phyloP scores from a whole-genome alignment of 176 grass and related monocot genomes.

The Neostapfia colusana region DNA sequence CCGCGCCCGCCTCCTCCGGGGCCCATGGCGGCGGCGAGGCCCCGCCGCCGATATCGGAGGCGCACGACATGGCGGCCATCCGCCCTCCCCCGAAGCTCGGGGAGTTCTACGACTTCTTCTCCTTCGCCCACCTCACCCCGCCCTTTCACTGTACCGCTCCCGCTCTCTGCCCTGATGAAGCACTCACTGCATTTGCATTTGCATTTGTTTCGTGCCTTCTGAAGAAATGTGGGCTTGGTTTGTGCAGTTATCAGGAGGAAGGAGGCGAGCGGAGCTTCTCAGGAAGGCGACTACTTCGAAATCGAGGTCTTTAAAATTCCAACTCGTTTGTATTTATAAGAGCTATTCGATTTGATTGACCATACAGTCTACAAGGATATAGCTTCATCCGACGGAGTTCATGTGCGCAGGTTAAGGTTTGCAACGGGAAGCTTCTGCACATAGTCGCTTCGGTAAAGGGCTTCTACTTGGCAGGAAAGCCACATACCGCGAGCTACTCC shows the following conservation, averaged over 20 bases:
- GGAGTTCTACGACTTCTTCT: constrained; percentile 99
- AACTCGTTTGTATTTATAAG: neutral
- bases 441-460: constrained; percentile 76
- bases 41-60: constrained; percentile 71
- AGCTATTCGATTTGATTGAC: neutral
- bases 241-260: constrained; percentile 81
- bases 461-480: constrained; percentile 78
- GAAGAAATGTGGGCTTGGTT: neutral
- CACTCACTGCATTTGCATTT: neutral
- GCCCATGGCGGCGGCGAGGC: constrained; percentile 27
- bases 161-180: neutral
- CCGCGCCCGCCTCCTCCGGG: neutral
- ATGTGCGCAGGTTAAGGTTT: constrained; percentile 79
- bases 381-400: neutral
- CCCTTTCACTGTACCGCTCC: constrained; percentile 78
- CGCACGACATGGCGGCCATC: constrained; percentile 94
- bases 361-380: neutral
- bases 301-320: constrained; percentile 51
- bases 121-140: constrained; percentile 73
- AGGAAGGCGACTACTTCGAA: constrained; percentile 83
- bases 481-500: constrained; percentile 52
- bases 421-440: constrained; percentile 87
- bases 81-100: constrained; percentile 71
- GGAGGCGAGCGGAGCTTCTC: constrained; percentile 45
- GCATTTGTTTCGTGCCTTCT: neutral